phyloP scores from a whole-genome alignment of 768 basidiomycete species.

The Lepiota subincarnata region DNA sequence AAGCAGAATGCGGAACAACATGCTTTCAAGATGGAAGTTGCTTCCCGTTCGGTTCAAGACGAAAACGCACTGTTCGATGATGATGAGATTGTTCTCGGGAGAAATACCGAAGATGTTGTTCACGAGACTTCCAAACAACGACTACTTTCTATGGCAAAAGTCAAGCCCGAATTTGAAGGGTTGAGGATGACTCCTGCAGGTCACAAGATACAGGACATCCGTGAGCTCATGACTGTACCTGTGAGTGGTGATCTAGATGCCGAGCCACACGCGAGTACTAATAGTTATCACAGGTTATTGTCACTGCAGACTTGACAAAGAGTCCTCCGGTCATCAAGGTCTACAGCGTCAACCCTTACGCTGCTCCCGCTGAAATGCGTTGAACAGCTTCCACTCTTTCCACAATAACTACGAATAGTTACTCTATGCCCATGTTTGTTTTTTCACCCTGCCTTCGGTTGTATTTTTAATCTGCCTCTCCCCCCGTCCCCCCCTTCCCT shows the following conservation, averaged over 20 bases:
- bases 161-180: slow-evolving; percentile 80
- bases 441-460: slow-evolving; percentile 2
- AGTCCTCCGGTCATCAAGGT: slow-evolving; percentile 97
- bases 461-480: slow-evolving; percentile 4
- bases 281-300: slow-evolving; percentile 63
- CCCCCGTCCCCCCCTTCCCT: neutral
- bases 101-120: slow-evolving; percentile 32
- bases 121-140: slow-evolving; percentile 75
- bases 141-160: slow-evolving; percentile 68
- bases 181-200: slow-evolving; percentile 65
- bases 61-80: slow-evolving; percentile 84
- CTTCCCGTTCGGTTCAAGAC: slow-evolving; percentile 79
- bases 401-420: neutral
- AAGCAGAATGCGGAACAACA: slow-evolving; percentile 91
- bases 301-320: slow-evolving; percentile 93
- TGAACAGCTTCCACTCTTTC: slow-evolving; percentile 2
- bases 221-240: slow-evolving; percentile 89
- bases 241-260: slow-evolving; percentile 41
- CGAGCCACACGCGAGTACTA: slow-evolving; percentile 8
- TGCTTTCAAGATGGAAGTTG: slow-evolving; percentile 87
- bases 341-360: slow-evolving; percentile 92
- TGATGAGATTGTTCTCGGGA: slow-evolving; percentile 78
- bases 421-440: neutral
- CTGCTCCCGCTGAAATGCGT: slow-evolving; percentile 30
- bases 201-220: slow-evolving; percentile 96